Evolutionary conservation across 192 early-diverging fungal genomes (phyloP).

Genomic region (Linnemannia exigua): DNA sequence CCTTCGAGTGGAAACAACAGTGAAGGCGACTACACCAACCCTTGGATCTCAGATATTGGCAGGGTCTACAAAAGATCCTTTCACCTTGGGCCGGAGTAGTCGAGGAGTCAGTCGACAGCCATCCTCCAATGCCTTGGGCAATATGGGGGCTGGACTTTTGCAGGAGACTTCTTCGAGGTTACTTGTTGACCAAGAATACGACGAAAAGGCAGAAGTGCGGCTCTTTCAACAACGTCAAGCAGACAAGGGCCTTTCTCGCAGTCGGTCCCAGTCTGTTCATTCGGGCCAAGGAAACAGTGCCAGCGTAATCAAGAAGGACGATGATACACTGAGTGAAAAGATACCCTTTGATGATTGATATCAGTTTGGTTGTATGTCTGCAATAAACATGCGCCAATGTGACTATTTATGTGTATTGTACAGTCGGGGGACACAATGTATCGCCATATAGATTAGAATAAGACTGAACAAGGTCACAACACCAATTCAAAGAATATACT

Average conservation of each 20-base stretch:
- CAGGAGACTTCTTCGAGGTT: background rate
- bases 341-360: conserved; percentile 34
- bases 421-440: no score
- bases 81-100: background rate
- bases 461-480: no score
- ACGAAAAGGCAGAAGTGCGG: conserved; percentile 40
- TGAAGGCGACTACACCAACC: background rate
- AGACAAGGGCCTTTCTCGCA: background rate
- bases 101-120: conserved; percentile 38
- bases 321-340: conserved; percentile 26
- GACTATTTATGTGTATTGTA: no score
- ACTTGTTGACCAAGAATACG: conserved; percentile 6
- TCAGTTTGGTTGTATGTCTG: no score
- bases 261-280: background rate
- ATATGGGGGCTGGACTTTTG: background rate
- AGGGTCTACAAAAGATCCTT: conserved; percentile 16
- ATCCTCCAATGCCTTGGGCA: conserved; percentile 15
- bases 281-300: background rate
- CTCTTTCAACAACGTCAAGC: conserved; percentile 12
- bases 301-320: conserved; percentile 14
- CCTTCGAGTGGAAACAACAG: conserved; percentile 24
- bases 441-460: no score
- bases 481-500: no score
- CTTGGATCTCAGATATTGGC: conserved; percentile 5
- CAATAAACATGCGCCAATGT: no score